Base-by-base conservation (phyloP, 257 asterid species). In the Capsicum baccatum region DNA sequence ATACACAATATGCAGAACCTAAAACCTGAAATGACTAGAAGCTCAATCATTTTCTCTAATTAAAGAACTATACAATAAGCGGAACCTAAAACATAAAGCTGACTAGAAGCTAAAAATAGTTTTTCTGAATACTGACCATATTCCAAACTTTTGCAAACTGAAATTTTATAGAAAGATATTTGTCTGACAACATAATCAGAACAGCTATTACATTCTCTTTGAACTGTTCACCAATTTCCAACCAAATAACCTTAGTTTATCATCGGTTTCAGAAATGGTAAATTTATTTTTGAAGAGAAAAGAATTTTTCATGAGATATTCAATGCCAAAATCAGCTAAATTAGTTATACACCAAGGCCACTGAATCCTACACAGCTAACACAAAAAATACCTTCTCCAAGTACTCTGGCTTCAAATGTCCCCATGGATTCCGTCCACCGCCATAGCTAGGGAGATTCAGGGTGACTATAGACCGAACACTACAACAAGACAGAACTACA, bases 341-440 rank as follows among this genome's bases (percentile, higher is more conserved):
- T 47, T 71, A 47, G 47, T 10, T 73, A 71, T 19, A 50, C 11
- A 14, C 80, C 80, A 74, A 74, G 48, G 80, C 19, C 81, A 76
- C 62, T 6, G 8, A 76, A 13, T 76, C 47, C 63, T 70, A 19
- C 12, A 76, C 62, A 76, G 81, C 44, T 74, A 19, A 74, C 44
- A 74, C 19, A 64, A 42, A 9, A 35, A 15, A 67, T 91, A 95
- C 98, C 97, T 95, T 95, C 84, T 94, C 95, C 83, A 95, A 89
- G 87, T 95, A 95, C 74, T 92, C 87, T 81, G 97, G 97, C 90
- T 92, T 92, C 90, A 95, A 85, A 78, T 85, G 89, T 73, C 98
- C 98, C 98, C 98, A 95, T 44, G 98, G 97, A 90, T 94, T 92
- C 90, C 98, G 91, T 87, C 98, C 98, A 94, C 98, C 92, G 85